Evolutionary conservation across 768 basidiomycete genomes (phyloP).

Genomic region (Strobilomyces dryophilus): DNA sequence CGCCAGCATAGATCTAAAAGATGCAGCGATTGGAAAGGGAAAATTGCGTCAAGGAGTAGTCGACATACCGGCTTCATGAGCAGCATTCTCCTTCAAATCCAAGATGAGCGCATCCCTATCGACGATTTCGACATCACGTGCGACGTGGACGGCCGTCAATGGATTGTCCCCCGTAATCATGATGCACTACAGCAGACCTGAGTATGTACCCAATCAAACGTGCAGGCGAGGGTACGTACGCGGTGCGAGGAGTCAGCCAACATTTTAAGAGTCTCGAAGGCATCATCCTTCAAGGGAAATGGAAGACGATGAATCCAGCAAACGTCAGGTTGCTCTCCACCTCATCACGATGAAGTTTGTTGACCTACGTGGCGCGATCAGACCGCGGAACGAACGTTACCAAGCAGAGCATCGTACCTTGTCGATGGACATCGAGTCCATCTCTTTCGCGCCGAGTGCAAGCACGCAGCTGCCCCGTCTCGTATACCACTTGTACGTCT

Average conservation of each 20-base stretch:
- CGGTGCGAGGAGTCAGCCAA: conserved; percentile 94
- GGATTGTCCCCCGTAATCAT: conserved; percentile 99
- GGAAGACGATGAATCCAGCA: conserved; percentile 98
- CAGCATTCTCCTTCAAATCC: conserved; percentile 80
- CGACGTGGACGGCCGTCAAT: conserved; percentile 93
- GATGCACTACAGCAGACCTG: conserved; percentile 59
- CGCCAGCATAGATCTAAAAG: conserved; percentile 81
- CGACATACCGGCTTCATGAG: conserved; percentile 60
- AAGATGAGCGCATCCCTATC: conserved; percentile 93
- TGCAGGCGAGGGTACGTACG: conserved; percentile 44
- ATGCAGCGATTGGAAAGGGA: background rate
- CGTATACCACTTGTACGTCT: conserved; percentile 93
- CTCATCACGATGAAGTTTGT: conserved; percentile 75
- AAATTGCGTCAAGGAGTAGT: background rate
- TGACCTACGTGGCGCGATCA: conserved; percentile 52
- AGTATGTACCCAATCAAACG: background rate
- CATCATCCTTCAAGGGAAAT: conserved; percentile 95
- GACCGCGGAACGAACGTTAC: background rate
- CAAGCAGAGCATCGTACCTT: conserved; percentile 46
- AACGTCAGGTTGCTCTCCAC: conserved; percentile 80
- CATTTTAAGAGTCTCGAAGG: conserved; percentile 88
- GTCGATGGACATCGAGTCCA: conserved; percentile 64
- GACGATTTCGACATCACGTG: conserved; percentile 93
- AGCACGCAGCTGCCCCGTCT: conserved; percentile 88
- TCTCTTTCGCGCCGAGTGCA: conserved; percentile 84